phyloP scores from a whole-genome alignment of 495 filamentous ascomycete genomes.

The Penicillium longicatenatum region DNA sequence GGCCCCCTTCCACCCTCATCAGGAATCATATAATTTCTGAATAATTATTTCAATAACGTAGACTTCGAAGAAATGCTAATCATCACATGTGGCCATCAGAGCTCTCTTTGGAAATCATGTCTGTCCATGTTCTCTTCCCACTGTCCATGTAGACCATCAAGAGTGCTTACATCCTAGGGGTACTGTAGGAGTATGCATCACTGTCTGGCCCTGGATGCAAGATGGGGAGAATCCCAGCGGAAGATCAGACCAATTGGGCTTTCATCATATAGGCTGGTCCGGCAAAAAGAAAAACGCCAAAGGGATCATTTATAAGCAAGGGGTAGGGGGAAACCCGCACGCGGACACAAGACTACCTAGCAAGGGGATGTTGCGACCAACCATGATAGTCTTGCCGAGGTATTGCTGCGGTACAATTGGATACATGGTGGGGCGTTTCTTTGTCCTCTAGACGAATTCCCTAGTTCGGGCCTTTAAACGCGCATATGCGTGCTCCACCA shows the following conservation, averaged over 20 bases:
- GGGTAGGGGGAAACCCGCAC: background rate
- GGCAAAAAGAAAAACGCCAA: background rate
- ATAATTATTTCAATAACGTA: background rate
- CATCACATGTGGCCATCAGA: conserved; percentile 34
- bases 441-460: conserved; percentile 7
- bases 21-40: background rate
- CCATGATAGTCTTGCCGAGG: background rate
- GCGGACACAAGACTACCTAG: background rate
- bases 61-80: background rate
- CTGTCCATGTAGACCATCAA: background rate
- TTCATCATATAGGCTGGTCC: conserved; percentile 33
- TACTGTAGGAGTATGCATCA: conserved; percentile 40
- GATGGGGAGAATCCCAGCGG: conserved; percentile 6
- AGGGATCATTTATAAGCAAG: conserved; percentile 2
- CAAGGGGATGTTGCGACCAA: background rate
- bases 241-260: conserved; percentile 30
- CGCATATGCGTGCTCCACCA: conserved; percentile 55
- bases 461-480: conserved; percentile 36
- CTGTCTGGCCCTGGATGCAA: background rate
- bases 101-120: conserved; percentile 52
- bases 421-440: background rate
- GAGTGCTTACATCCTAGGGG: conserved; percentile 37
- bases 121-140: conserved; percentile 16
- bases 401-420: background rate
- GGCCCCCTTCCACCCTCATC: no score